A percentile compares a stretch with the other conserved stretches of the same genome.
Conservation (phyloP, 306 rosid species). For the Quercus berberidifolia region DNA sequence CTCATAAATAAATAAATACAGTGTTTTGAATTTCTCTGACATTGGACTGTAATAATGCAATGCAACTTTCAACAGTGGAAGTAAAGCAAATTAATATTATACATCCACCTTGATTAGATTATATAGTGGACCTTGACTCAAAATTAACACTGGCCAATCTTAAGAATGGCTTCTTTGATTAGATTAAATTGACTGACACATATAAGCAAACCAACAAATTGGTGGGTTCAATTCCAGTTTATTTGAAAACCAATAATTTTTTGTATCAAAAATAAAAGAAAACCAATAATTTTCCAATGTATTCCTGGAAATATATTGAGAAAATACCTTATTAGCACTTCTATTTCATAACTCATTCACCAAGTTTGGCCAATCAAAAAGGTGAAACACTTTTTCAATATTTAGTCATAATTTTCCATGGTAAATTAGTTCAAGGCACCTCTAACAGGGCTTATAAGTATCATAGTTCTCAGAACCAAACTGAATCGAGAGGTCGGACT, state of each 20-base stretch:
- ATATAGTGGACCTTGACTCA: background rate
- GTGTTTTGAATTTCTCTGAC: background rate
- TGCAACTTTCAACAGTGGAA: background rate
- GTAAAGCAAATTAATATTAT: background rate
- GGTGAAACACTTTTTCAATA: background rate
- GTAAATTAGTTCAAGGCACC: background rate
- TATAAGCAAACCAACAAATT: background rate
- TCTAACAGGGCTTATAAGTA: background rate
- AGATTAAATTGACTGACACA: too few species aligned
- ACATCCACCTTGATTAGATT: background rate
- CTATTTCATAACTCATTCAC: background rate
- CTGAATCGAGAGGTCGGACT: too few species aligned
- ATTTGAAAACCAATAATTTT: background rate
- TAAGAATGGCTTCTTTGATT: too few species aligned
- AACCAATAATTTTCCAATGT: too few species aligned
- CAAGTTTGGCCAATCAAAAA: background rate
- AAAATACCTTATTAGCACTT: background rate
- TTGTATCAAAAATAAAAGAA: too few species aligned
- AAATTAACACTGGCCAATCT: background rate
- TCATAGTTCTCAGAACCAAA: too few species aligned
- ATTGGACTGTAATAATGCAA: background rate
- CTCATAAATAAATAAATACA: background rate
- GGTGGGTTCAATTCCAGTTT: too few species aligned
- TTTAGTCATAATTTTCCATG: background rate
- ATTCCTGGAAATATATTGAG: too few species aligned